A percentile compares a stretch with the other conserved stretches of the same genome.
Evolutionary conservation across 169 alveolate genomes (phyloP).

Genomic region (Perkinsus olseni): DNA sequence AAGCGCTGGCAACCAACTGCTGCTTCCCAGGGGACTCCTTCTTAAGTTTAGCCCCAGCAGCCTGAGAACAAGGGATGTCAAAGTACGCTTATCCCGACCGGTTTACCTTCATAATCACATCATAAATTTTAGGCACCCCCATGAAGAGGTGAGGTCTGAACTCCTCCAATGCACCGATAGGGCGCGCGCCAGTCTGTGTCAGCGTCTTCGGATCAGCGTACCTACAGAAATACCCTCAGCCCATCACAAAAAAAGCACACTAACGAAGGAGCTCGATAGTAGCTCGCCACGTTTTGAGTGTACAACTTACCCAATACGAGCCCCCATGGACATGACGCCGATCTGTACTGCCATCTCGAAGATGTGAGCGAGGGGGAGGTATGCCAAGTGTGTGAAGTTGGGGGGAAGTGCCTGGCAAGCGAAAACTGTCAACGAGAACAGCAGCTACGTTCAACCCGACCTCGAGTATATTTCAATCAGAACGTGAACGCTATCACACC

Average conservation of each 20-base stretch:
- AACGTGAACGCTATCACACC: background rate
- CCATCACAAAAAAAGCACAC: background rate
- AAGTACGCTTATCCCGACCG: background rate
- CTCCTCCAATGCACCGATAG: background rate
- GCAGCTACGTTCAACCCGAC: no score
- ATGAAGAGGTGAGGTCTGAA: background rate
- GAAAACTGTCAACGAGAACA: no score
- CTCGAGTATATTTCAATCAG: no score
- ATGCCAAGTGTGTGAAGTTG: constrained; percentile 8
- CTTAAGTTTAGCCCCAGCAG: background rate
- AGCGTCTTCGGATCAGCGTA: background rate
- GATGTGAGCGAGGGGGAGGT: constrained; percentile 67
- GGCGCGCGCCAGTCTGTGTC: background rate
- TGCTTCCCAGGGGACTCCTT: background rate
- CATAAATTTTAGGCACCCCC: background rate
- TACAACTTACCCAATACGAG: constrained; percentile 31
- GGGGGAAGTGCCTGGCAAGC: background rate
- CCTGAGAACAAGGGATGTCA: background rate
- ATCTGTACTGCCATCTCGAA: constrained; percentile 54
- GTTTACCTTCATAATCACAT: background rate
- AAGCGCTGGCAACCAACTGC: background rate
- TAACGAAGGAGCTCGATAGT: no score
- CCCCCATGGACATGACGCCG: constrained; percentile 37
- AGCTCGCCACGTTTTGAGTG: no score
- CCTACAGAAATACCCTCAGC: no score